A percentile compares a stretch with the other conserved stretches of the same genome.
phyloP scores from a whole-genome alignment of 495 filamentous ascomycete species.

The Aspergillus mulundensis region DNA sequence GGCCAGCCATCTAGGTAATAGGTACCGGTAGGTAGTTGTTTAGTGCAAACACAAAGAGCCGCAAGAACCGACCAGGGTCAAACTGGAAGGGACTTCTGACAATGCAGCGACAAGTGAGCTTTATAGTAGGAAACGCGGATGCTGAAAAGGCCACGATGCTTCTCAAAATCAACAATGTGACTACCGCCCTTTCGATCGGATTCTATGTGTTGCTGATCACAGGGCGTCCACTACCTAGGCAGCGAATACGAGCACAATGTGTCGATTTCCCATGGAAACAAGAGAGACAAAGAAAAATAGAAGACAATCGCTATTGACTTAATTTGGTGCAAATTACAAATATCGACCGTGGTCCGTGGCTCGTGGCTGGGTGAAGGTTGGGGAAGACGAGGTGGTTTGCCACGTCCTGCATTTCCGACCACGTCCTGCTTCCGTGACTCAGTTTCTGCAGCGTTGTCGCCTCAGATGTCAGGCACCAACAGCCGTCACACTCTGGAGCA shows the following conservation, averaged over 20 bases:
- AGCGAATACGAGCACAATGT: neutral
- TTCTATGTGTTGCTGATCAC: slow-evolving; percentile 15
- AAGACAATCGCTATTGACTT: neutral
- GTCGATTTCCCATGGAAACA: neutral
- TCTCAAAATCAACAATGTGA: neutral
- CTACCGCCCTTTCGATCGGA: slow-evolving; percentile 15
- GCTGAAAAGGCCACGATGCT: slow-evolving; percentile 8
- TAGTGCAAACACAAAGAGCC: neutral
- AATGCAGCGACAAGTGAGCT: neutral
- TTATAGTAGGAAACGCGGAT: neutral
- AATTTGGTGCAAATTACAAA: no score
- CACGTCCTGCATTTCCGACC: neutral
- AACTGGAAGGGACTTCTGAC: no score
- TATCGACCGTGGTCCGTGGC: neutral
- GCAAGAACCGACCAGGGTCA: neutral
- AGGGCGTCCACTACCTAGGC: slow-evolving; percentile 16
- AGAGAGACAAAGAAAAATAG: neutral
- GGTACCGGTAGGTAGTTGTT: neutral
- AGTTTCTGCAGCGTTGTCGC: neutral
- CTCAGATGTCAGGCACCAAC: neutral
- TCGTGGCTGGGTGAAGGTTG: neutral
- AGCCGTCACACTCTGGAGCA: neutral
- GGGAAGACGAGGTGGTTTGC: neutral
- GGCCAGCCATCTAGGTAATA: slow-evolving; percentile 13
- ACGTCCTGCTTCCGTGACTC: neutral